phyloP scores from a whole-genome alignment of 768 basidiomycete genomes.

The Phlebiopsis gigantea region DNA sequence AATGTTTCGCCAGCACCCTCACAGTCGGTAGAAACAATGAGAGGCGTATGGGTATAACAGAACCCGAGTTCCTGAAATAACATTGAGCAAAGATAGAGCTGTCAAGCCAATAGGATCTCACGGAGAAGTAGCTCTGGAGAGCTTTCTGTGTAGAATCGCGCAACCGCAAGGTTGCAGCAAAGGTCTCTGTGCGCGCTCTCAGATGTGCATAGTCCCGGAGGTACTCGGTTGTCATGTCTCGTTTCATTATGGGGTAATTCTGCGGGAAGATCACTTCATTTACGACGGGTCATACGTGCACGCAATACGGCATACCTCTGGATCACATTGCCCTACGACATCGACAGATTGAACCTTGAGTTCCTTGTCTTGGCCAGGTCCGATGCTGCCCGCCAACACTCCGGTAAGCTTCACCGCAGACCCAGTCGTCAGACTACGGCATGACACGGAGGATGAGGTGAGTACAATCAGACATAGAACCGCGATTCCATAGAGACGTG shows the following conservation, averaged over 20 bases:
- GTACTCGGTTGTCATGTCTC: conserved; percentile 71
- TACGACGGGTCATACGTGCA: conserved; percentile 11
- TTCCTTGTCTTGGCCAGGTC: conserved; percentile 47
- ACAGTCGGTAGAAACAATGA: conserved; percentile 88
- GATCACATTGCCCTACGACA: conserved; percentile 51
- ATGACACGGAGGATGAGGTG: background rate
- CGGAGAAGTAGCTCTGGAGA: conserved; percentile 70
- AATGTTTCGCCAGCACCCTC: conserved; percentile 97
- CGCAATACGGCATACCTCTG: conserved; percentile 37
- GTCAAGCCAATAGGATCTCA: conserved; percentile 28
- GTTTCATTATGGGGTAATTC: conserved; percentile 92
- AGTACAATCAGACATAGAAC: background rate
- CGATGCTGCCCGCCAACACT: conserved; percentile 39
- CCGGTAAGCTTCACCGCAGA: conserved; percentile 49
- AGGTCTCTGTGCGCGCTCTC: conserved; percentile 71
- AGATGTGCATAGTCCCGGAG: conserved; percentile 85
- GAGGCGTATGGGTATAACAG: conserved; percentile 73
- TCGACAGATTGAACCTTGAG: conserved; percentile 43
- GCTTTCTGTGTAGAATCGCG: conserved; percentile 52
- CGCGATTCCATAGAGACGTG: conserved; percentile 16
- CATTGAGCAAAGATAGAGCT: conserved; percentile 16
- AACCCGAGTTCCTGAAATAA: conserved; percentile 67
- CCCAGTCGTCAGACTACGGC: conserved; percentile 45
- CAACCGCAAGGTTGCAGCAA: conserved; percentile 71
- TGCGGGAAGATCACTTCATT: conserved; percentile 26